A percentile compares a stretch with the other conserved stretches of the same genome.
These are phyloP conservation scores for Eucalyptus globulus DNA, from an alignment of 345 rosid genomes.

Conservation along the genomic window DNA sequence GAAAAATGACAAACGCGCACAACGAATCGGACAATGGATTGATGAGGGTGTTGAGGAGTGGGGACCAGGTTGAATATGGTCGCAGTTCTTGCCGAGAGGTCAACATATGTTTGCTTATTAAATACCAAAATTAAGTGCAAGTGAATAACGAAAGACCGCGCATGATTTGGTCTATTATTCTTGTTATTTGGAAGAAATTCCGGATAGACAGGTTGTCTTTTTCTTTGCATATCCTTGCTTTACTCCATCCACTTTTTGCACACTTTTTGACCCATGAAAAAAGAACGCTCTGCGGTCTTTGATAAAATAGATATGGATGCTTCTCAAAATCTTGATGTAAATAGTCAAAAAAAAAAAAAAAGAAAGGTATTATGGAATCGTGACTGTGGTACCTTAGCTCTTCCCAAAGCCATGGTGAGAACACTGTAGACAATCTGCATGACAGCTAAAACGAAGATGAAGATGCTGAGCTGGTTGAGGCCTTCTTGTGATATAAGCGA, in stretches of 20 bases:
- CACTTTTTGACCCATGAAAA: not conserved
- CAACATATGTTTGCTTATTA: not conserved
- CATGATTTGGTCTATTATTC: not conserved
- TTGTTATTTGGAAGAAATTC: not conserved
- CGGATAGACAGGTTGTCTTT: not conserved
- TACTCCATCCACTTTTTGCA: not conserved
- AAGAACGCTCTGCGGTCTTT: not conserved
- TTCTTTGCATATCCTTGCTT: not conserved
- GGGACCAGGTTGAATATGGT: not conserved
- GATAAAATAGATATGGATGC: not conserved
- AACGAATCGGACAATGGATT: not conserved
- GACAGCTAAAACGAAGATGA: conserved; percentile 57
- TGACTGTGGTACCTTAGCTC: conserved; percentile 40
- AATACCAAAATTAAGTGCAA: not conserved
- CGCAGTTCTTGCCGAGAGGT: not conserved
- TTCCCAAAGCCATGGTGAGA: conserved; percentile 51
- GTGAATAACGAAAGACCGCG: not conserved
- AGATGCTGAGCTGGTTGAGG: conserved; percentile 49
- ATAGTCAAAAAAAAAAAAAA: not conserved
- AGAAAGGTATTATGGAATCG: not conserved
- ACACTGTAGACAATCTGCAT: conserved; percentile 60
- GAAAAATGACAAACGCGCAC: not conserved
- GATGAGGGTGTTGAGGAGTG: not conserved
- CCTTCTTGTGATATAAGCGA: conserved; percentile 52
- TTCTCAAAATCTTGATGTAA: not conserved